Conservation (phyloP, 257 asterid species). For the Solanum ossicruentum region DNA sequence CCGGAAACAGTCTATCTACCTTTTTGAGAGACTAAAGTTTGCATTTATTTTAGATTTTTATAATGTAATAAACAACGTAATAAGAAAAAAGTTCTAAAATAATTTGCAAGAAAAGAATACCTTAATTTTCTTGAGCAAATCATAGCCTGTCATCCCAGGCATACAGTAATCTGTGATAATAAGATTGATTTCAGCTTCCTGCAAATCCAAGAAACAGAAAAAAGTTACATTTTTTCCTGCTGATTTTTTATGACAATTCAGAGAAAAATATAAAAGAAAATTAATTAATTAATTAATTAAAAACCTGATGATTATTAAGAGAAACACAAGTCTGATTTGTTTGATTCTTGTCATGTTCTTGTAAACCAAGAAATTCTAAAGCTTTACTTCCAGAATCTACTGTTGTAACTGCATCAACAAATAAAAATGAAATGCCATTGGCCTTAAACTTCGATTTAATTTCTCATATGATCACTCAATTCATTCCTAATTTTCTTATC, state of each 20-base stretch:
- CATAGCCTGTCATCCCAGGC: constrained; percentile 38
- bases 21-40: too few relatives aligned
- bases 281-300: not conserved
- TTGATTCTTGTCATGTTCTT: constrained; percentile 13
- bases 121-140: constrained; percentile 16
- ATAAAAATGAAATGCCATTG: not conserved
- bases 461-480: not conserved
- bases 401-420: constrained; percentile 37
- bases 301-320: constrained; percentile 31
- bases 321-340: constrained; percentile 18
- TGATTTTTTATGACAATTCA: not conserved
- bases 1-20: too few relatives aligned
- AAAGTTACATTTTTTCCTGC: not conserved
- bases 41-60: too few relatives aligned
- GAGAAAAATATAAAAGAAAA: not conserved
- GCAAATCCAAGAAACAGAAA: not conserved
- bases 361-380: constrained; percentile 41
- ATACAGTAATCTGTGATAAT: constrained; percentile 23
- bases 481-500: too few relatives aligned
- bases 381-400: constrained; percentile 63
- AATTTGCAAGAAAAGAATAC: not conserved
- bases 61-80: not conserved
- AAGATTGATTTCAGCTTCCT: constrained; percentile 12
- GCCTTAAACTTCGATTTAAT: not conserved
- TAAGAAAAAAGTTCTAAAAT: not conserved